Evolutionary conservation across 2,329 filamentous ascomycete species (phyloP).

Genomic region (Blastomyces percursus): DNA sequence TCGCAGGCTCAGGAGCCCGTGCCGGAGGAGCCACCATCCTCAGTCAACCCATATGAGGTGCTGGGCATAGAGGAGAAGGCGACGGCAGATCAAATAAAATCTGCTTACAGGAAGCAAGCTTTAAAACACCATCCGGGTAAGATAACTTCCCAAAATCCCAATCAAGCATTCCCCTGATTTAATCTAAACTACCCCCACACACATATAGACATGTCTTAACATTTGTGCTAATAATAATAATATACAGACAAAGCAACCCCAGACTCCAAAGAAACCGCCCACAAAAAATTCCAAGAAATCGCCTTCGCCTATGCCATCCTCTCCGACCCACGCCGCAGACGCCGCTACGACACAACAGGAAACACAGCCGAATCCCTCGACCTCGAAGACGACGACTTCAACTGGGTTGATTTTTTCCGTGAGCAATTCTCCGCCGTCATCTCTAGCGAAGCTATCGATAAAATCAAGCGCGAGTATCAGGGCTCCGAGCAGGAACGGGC

Average conservation of each 20-base stretch:
- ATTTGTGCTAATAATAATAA: not conserved
- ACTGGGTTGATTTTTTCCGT: slow-evolving; percentile 83
- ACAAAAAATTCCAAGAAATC: slow-evolving; percentile 75
- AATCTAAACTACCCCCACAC: not conserved
- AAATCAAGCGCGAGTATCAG: slow-evolving; percentile 70
- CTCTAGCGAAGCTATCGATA: slow-evolving; percentile 60
- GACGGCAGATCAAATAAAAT: slow-evolving; percentile 69
- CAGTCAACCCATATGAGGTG: slow-evolving; percentile 67
- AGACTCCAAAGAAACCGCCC: slow-evolving; percentile 58
- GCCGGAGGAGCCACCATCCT: slow-evolving; percentile 52
- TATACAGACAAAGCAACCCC: slow-evolving; percentile 61
- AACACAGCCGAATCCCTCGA: slow-evolving; percentile 73
- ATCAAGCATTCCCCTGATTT: not conserved
- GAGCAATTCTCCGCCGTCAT: slow-evolving; percentile 71
- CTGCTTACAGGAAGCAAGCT: slow-evolving; percentile 82
- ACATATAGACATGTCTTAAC: not conserved
- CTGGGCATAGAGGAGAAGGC: slow-evolving; percentile 61
- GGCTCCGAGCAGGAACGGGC: slow-evolving; percentile 71
- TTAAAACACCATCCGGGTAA: slow-evolving; percentile 76
- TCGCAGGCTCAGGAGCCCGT: slow-evolving; percentile 39
- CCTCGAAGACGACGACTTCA: slow-evolving; percentile 60
- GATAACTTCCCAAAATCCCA: slow-evolving; percentile 9
- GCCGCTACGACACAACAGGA: slow-evolving; percentile 81
- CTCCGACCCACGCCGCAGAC: slow-evolving; percentile 67
- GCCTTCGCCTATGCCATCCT: slow-evolving; percentile 92